Percentiles rank a stretch among this genome's conserved stretches.
phyloP scores from a whole-genome alignment of 1,284 basidiomycete genomes.

The Melanopsichium pennsylvanicum region DNA sequence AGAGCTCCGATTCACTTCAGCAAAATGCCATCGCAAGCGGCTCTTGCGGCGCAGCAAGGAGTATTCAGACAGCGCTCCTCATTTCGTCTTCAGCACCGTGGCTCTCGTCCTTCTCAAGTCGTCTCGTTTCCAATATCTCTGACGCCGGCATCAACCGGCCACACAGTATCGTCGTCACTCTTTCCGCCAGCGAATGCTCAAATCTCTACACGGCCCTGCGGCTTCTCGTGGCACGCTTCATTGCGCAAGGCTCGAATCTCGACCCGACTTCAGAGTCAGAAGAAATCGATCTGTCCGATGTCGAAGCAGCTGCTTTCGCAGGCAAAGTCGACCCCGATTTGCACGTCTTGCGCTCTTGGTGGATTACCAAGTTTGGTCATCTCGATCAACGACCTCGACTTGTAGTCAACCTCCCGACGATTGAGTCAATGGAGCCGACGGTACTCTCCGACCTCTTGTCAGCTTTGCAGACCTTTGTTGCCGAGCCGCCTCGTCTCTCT shows the following conservation, averaged over 20 bases:
- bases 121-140: constrained; percentile 37
- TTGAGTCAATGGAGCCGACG: constrained; percentile 39
- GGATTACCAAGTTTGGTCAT: constrained; percentile 16
- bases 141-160: constrained; percentile 1
- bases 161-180: constrained; percentile 32
- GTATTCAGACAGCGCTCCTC: constrained; percentile 41
- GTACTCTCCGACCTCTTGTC: constrained; percentile 42
- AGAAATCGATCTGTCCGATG: neutral
- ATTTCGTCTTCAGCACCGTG: constrained; percentile 39
- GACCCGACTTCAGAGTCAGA: neutral
- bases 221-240: constrained; percentile 42
- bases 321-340: constrained; percentile 40
- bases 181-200: constrained; percentile 36
- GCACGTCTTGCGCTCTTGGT: constrained; percentile 27
- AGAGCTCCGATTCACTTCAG: constrained; percentile 9
- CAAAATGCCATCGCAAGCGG: too few species aligned
- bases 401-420: constrained; percentile 34
- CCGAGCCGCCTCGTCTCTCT: constrained; percentile 2
- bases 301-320: constrained; percentile 30
- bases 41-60: constrained; percentile 3
- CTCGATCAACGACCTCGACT: constrained; percentile 1
- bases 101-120: constrained; percentile 33
- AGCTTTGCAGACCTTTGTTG: constrained; percentile 36
- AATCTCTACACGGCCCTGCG: constrained; percentile 37
- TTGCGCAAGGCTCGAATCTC: constrained; percentile 22